Evolutionary conservation across 768 basidiomycete species (phyloP).

Genomic region (Leccinum boreale): DNA sequence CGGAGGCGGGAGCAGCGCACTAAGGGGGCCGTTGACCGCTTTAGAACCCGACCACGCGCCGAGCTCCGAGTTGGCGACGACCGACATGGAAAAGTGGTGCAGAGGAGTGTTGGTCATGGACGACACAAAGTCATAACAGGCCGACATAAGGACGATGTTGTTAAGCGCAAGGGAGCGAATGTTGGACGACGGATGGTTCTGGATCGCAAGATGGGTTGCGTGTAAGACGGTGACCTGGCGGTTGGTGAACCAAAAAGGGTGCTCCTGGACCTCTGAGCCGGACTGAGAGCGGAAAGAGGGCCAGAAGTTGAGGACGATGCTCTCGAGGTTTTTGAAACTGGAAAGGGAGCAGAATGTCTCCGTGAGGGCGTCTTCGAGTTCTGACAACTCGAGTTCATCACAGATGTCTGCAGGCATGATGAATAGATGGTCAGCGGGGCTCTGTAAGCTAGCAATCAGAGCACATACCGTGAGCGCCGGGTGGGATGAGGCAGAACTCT

Average conservation of each 20-base stretch:
- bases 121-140: constrained; percentile 27
- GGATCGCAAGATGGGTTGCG: constrained; percentile 22
- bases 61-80: constrained; percentile 32
- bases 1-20: constrained; percentile 23
- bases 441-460: no score
- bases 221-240: constrained; percentile 26
- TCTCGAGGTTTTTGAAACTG: constrained; percentile 18
- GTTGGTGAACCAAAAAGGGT: constrained; percentile 31
- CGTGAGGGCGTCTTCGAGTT: constrained; percentile 29
- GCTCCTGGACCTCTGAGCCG: constrained; percentile 23
- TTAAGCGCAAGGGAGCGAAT: constrained; percentile 24
- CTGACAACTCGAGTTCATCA: constrained; percentile 30
- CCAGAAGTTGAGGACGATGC: constrained; percentile 29
- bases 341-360: constrained; percentile 24
- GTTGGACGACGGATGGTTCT: constrained; percentile 8
- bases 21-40: constrained; percentile 23
- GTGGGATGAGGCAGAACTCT: constrained; percentile 21
- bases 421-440: neutral
- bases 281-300: constrained; percentile 26
- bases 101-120: constrained; percentile 25
- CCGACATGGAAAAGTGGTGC: constrained; percentile 29
- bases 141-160: constrained; percentile 25
- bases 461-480: constrained; percentile 10
- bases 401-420: constrained; percentile 9
- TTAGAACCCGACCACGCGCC: constrained; percentile 32